phyloP scores from a whole-genome alignment of 495 filamentous ascomycete genomes.

The Penicilliopsis zonata region DNA sequence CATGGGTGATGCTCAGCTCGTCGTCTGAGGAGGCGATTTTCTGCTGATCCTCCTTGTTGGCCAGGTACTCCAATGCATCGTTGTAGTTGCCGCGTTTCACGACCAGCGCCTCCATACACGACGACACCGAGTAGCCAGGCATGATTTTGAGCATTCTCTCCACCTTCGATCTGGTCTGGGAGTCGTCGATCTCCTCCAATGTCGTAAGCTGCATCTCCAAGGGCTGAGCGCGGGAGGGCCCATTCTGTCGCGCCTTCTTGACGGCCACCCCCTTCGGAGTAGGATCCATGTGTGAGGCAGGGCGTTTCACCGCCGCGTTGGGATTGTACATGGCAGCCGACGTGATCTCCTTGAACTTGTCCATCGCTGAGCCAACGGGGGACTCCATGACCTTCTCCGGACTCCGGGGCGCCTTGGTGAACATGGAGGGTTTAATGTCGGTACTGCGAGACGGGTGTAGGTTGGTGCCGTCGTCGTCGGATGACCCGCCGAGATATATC shows the following conservation, averaged over 20 bases:
- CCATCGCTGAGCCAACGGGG: constrained; percentile 15
- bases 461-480: constrained; percentile 39
- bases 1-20: constrained; percentile 17
- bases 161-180: constrained; percentile 39
- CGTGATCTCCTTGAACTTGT: constrained; percentile 38
- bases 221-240: constrained; percentile 44
- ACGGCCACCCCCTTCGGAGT: constrained; percentile 25
- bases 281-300: constrained; percentile 34
- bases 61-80: constrained; percentile 43
- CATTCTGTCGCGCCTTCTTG: constrained; percentile 34
- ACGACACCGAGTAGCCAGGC: constrained; percentile 35
- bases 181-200: constrained; percentile 46
- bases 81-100: constrained; percentile 42
- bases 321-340: constrained; percentile 35
- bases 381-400: constrained; percentile 29
- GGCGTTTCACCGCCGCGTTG: constrained; percentile 22
- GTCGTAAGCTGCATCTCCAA: constrained; percentile 18
- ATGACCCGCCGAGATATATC: constrained; percentile 42
- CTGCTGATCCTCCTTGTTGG: constrained; percentile 4
- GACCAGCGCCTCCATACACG: constrained; percentile 41
- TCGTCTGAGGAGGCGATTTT: constrained; percentile 24
- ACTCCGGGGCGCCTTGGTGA: constrained; percentile 27
- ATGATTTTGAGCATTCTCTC: constrained; percentile 41
- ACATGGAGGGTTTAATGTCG: constrained; percentile 62
- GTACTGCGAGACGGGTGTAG: constrained; percentile 20